These are phyloP conservation scores for Penicillium griseofulvum DNA, from an alignment of 2,329 filamentous ascomycete genomes.

Conservation along the genomic window DNA sequence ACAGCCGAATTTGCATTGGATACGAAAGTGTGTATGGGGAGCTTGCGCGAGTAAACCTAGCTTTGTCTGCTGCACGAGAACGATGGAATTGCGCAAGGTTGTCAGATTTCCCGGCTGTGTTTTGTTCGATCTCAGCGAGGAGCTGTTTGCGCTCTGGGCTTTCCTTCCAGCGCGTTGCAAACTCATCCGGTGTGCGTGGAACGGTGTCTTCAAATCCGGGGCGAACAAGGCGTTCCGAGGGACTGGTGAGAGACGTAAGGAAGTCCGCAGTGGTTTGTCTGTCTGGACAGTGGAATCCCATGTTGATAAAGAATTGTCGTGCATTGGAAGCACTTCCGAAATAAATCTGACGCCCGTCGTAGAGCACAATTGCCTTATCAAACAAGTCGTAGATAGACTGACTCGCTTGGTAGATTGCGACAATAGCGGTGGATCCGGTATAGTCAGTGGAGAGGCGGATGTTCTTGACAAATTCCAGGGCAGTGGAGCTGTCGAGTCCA, in stretches of 20 bases:
- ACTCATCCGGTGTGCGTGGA: conserved; percentile 68
- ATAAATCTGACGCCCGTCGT: conserved; percentile 73
- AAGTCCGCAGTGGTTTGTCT: conserved; percentile 69
- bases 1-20: conserved; percentile 70
- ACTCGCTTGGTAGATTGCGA: conserved; percentile 54
- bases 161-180: conserved; percentile 55
- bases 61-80: conserved; percentile 42
- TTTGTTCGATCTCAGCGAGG: conserved; percentile 41
- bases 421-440: conserved; percentile 47
- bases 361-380: conserved; percentile 68
- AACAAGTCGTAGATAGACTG: conserved; percentile 57
- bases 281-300: conserved; percentile 66
- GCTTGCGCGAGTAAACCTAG: conserved; percentile 52
- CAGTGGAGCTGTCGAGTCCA: conserved; percentile 53
- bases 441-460: conserved; percentile 50
- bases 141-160: conserved; percentile 47
- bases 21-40: conserved; percentile 83
- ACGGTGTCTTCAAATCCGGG: conserved; percentile 60
- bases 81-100: conserved; percentile 36
- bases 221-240: conserved; percentile 54
- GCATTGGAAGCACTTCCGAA: conserved; percentile 63
- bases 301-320: conserved; percentile 62
- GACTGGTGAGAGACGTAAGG: conserved; percentile 66
- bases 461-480: conserved; percentile 54
- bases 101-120: conserved; percentile 36